A percentile compares a stretch with the other conserved stretches of the same genome.
These are phyloP conservation scores for Blastobotrys illinoisensis DNA, from an alignment of 1,139 yeast genomes.

Conservation along the genomic window DNA sequence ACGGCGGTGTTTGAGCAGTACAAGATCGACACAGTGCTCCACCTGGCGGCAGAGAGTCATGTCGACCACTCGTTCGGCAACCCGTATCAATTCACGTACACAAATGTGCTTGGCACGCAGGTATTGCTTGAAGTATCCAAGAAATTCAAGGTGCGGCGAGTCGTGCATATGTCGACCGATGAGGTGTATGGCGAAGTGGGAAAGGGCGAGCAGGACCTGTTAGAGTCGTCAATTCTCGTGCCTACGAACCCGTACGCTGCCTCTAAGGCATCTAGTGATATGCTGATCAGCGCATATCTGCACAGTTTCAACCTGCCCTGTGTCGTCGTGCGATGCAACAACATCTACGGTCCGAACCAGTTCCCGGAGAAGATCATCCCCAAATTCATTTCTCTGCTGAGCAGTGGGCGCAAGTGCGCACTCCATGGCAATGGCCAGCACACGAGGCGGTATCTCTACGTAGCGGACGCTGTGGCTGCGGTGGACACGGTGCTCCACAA, in stretches of 20 bases:
- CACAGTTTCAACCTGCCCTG: slow-evolving; percentile 44
- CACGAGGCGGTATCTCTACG: slow-evolving; percentile 45
- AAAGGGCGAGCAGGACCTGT: slow-evolving; percentile 29
- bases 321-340: slow-evolving; percentile 46
- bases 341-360: slow-evolving; percentile 53
- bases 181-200: slow-evolving; percentile 51
- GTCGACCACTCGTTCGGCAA: slow-evolving; percentile 49
- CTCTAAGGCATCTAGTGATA: slow-evolving; percentile 52
- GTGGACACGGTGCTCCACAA: slow-evolving; percentile 35
- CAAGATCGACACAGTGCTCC: slow-evolving; percentile 39
- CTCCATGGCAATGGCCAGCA: slow-evolving; percentile 49
- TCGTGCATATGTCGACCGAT: slow-evolving; percentile 55
- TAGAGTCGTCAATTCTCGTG: slow-evolving; percentile 37
- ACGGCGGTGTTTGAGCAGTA: slow-evolving; percentile 22
- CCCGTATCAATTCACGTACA: slow-evolving; percentile 44
- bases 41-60: slow-evolving; percentile 56
- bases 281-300: slow-evolving; percentile 45
- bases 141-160: slow-evolving; percentile 23
- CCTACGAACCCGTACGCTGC: slow-evolving; percentile 63
- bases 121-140: slow-evolving; percentile 44
- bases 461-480: slow-evolving; percentile 45
- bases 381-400: slow-evolving; percentile 32
- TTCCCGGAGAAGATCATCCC: slow-evolving; percentile 56
- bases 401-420: slow-evolving; percentile 28
- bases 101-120: slow-evolving; percentile 49